Evolutionary conservation across 352 stramenopile species (phyloP).

Genomic region (Pythium vanterpoolii): DNA sequence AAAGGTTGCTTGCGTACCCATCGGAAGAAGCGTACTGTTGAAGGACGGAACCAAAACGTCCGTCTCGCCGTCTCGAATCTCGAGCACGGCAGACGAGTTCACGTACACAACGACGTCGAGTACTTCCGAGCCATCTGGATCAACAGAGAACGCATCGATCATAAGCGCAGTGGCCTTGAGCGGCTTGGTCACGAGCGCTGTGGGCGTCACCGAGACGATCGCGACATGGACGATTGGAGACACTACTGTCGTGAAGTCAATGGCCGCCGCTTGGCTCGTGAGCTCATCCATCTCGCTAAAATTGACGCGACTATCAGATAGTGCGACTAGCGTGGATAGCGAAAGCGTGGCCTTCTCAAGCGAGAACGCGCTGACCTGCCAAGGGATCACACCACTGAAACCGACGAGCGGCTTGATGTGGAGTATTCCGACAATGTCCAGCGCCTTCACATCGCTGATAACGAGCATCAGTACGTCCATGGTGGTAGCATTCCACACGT

Average conservation of each 20-base stretch:
- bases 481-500: background rate
- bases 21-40: background rate
- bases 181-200: slow-evolving; percentile 11
- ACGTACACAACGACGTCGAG: slow-evolving; percentile 5
- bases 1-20: background rate
- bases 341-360: slow-evolving; percentile 5
- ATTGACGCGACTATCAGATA: background rate
- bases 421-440: slow-evolving; percentile 11
- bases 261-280: background rate
- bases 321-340: background rate
- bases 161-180: background rate
- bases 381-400: slow-evolving; percentile 13
- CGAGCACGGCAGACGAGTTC: slow-evolving; percentile 10
- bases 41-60: background rate
- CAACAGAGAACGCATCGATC: slow-evolving; percentile 11
- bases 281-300: background rate
- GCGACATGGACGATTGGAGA: slow-evolving; percentile 12
- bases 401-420: slow-evolving; percentile 11
- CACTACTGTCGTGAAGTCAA: background rate
- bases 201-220: background rate
- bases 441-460: background rate
- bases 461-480: background rate
- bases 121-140: slow-evolving; percentile 19
- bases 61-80: slow-evolving; percentile 1
- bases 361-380: slow-evolving; percentile 1